A percentile compares a stretch with the other conserved stretches of the same genome.
These are phyloP conservation scores for Cutaneotrichosporon sp. DNA, from an alignment of 1,284 basidiomycete genomes.

Conservation along the genomic window DNA sequence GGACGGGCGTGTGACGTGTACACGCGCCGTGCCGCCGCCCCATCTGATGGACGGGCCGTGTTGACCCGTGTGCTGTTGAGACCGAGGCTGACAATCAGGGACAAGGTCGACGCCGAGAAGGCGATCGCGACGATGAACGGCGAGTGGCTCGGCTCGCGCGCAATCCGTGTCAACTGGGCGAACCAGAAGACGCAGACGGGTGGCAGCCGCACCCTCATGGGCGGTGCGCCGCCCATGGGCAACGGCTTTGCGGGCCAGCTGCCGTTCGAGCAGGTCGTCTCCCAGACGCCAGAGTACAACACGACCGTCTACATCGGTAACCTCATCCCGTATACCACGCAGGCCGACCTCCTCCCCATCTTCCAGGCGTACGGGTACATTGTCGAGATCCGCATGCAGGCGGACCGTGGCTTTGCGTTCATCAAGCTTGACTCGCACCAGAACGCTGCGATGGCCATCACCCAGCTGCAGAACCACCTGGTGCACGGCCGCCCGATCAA, in stretches of 20 bases:
- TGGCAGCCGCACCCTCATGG: conserved; percentile 54
- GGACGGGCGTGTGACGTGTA: background rate
- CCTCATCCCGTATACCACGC: conserved; percentile 90
- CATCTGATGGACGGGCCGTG: background rate
- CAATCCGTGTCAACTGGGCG: conserved; percentile 99
- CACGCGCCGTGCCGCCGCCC: background rate
- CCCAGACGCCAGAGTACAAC: conserved; percentile 87
- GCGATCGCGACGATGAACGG: conserved; percentile 99
- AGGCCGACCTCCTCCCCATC: conserved; percentile 90
- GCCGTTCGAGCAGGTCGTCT: conserved; percentile 81
- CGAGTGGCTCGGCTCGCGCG: conserved; percentile 95
- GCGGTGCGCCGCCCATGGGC: conserved; percentile 19
- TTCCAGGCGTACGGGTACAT: conserved; percentile 94
- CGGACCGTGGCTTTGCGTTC: conserved; percentile 96
- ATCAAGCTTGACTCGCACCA: conserved; percentile 97
- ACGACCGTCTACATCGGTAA: conserved; percentile 98
- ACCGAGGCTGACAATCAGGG: conserved; percentile 64
- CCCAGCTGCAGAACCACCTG: conserved; percentile 89
- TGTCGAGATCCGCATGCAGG: conserved; percentile 96
- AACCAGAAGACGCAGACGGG: conserved; percentile 86
- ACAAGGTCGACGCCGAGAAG: conserved; percentile 96
- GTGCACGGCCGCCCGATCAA: conserved; percentile 94
- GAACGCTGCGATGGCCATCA: conserved; percentile 94
- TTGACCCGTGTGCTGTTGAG: background rate
- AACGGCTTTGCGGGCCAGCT: conserved; percentile 66